Evolutionary conservation across 2,329 filamentous ascomycete genomes (phyloP).

Genomic region (Tolypocladium amazonense): DNA sequence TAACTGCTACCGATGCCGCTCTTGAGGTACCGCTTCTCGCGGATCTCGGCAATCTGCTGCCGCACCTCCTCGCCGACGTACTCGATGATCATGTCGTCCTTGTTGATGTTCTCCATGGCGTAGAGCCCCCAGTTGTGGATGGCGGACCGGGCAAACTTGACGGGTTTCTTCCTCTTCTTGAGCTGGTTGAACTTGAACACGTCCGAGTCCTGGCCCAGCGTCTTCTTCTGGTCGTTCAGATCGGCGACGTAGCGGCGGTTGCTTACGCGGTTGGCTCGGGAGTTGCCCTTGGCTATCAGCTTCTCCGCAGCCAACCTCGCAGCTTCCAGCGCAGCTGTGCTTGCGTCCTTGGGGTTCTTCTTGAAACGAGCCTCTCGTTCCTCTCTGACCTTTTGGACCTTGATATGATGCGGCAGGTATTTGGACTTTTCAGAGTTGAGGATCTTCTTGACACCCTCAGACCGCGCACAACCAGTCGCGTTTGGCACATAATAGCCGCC

Average conservation of each 20-base stretch:
- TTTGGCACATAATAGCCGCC: slow-evolving; percentile 76
- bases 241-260: slow-evolving; percentile 92
- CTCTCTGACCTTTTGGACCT: slow-evolving; percentile 83
- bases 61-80: slow-evolving; percentile 97
- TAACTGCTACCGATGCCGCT: slow-evolving; percentile 97
- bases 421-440: slow-evolving; percentile 96
- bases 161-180: slow-evolving; percentile 98
- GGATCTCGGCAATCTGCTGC: slow-evolving; percentile 93
- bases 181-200: slow-evolving; percentile 97
- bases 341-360: slow-evolving; percentile 55
- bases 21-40: slow-evolving; percentile 84
- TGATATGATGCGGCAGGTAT: slow-evolving; percentile 94
- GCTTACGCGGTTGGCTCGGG: slow-evolving; percentile 87
- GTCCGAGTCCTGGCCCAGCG: slow-evolving; percentile 72
- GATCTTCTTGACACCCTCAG: slow-evolving; percentile 91
- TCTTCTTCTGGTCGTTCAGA: slow-evolving; percentile 89
- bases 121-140: slow-evolving; percentile 99
- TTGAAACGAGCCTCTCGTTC: slow-evolving; percentile 71
- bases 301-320: slow-evolving; percentile 70
- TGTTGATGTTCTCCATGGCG: slow-evolving; percentile 91
- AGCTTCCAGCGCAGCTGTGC: slow-evolving; percentile 56
- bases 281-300: slow-evolving; percentile 75
- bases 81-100: slow-evolving; percentile 99
- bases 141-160: slow-evolving; percentile 92
- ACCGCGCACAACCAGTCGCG: slow-evolving; percentile 72